A percentile compares a stretch with the other conserved stretches of the same genome.
These are phyloP conservation scores for Fusarium haematococcum DNA, from an alignment of 2,329 filamentous ascomycete genomes.

Conservation along the genomic window DNA sequence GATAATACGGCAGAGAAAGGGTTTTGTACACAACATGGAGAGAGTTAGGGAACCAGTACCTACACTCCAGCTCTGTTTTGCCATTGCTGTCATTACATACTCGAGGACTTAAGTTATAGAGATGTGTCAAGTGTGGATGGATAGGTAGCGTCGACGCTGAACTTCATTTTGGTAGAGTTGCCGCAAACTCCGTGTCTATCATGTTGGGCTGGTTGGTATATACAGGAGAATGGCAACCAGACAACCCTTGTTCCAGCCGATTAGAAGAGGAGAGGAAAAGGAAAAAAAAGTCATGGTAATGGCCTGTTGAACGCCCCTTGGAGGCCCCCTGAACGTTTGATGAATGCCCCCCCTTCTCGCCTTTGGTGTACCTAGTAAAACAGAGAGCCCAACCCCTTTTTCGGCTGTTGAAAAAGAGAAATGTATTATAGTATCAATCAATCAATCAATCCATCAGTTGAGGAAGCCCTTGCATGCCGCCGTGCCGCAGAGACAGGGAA, in stretches of 20 bases:
- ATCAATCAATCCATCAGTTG: conserved; percentile 69
- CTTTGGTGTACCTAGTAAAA: conserved; percentile 27
- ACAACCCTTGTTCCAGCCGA: conserved; percentile 1
- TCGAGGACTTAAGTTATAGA: neutral
- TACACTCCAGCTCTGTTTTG: conserved; percentile 20
- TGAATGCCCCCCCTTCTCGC: conserved; percentile 12
- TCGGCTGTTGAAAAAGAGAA: conserved; percentile 23
- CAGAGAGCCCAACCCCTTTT: conserved; percentile 20
- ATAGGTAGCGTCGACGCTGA: neutral
- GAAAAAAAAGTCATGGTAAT: conserved; percentile 24
- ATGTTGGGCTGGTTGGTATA: conserved; percentile 27
- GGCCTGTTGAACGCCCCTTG: conserved; percentile 43
- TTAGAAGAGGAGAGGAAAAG: conserved; percentile 19
- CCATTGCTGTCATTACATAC: conserved; percentile 19
- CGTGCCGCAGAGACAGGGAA: conserved; percentile 96
- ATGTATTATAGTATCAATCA: conserved; percentile 44
- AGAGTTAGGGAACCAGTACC: conserved; percentile 31
- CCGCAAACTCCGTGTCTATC: conserved; percentile 33
- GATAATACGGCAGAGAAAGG: neutral
- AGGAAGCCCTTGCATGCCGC: conserved; percentile 98
- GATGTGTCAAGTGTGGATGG: neutral
- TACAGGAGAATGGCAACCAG: conserved; percentile 27
- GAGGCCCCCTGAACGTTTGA: conserved; percentile 24
- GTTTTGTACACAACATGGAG: conserved; percentile 8
- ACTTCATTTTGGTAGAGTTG: conserved; percentile 18